These are phyloP conservation scores for Solanum aculeatissimum DNA, from an alignment of 305 asterid genomes.

Conservation along the genomic window DNA sequence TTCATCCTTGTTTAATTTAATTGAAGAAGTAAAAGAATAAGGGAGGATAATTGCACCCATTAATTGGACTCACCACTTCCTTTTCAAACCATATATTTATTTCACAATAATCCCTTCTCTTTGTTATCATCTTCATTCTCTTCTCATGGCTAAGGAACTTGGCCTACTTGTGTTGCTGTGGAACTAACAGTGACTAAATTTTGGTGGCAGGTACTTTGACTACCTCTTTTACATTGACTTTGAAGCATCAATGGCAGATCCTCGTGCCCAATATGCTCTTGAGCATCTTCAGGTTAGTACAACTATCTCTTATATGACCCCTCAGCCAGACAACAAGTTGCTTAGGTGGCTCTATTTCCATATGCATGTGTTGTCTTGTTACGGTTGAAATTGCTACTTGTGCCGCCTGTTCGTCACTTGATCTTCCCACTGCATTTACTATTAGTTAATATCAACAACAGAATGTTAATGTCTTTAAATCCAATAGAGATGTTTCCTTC, in stretches of 20 bases:
- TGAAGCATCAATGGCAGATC: slow-evolving; percentile 93
- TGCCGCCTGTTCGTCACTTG: not conserved
- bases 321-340: not conserved
- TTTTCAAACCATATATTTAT: not conserved
- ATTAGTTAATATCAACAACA: not conserved
- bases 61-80: not conserved
- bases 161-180: not conserved
- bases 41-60: not conserved
- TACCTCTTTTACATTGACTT: slow-evolving; percentile 90
- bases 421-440: not conserved
- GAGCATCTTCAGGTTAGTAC: slow-evolving; percentile 73
- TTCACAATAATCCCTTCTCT: not conserved
- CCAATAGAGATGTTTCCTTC: not conserved
- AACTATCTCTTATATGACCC: not conserved
- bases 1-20: not conserved
- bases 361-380: not conserved
- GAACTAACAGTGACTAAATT: slow-evolving; percentile 2
- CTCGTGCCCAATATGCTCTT: slow-evolving; percentile 82
- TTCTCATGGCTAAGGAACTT: not conserved
- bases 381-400: not conserved
- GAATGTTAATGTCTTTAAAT: not conserved
- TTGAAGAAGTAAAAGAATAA: not conserved
- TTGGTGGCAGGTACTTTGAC: slow-evolving; percentile 75
- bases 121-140: not conserved
- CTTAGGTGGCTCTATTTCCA: not conserved